A percentile compares a stretch with the other conserved stretches of the same genome.
These are phyloP conservation scores for Penicillium hesseltinei DNA, from an alignment of 2,329 filamentous ascomycete genomes.

Conservation along the genomic window DNA sequence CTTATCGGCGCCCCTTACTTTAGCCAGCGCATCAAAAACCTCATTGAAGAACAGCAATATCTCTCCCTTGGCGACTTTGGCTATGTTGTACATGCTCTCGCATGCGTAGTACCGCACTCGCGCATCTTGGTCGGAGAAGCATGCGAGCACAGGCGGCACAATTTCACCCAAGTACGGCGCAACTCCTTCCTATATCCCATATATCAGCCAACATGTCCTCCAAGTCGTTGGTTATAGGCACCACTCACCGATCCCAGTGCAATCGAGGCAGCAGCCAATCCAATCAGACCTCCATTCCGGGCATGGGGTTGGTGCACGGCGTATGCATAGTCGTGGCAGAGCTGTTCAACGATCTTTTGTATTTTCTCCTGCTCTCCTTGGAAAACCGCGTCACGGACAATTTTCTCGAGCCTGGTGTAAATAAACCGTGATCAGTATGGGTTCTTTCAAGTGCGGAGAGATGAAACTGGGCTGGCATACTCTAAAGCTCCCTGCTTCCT, in stretches of 20 bases:
- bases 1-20: constrained; percentile 55
- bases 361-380: constrained; percentile 77
- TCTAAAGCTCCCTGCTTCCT: constrained; percentile 94
- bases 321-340: constrained; percentile 97
- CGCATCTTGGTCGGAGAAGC: constrained; percentile 97
- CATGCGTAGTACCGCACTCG: constrained; percentile 97
- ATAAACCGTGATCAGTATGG: neutral
- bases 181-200: constrained; percentile 64
- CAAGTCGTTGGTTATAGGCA: neutral
- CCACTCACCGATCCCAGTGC: constrained; percentile 80
- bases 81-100: constrained; percentile 99
- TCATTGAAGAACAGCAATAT: constrained; percentile 97
- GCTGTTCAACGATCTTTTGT: constrained; percentile 84
- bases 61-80: constrained; percentile 97
- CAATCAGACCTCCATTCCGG: constrained; percentile 92
- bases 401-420: constrained; percentile 71
- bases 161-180: constrained; percentile 90
- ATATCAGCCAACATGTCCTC: constrained; percentile 6
- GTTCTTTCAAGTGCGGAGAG: neutral
- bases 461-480: constrained; percentile 54
- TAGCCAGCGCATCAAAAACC: constrained; percentile 95
- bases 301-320: constrained; percentile 96
- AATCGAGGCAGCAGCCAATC: constrained; percentile 91
- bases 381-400: constrained; percentile 79
- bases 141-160: constrained; percentile 92